These are phyloP conservation scores for Brettanomyces anomalus DNA, from an alignment of 805 yeast genomes.

Conservation along the genomic window DNA sequence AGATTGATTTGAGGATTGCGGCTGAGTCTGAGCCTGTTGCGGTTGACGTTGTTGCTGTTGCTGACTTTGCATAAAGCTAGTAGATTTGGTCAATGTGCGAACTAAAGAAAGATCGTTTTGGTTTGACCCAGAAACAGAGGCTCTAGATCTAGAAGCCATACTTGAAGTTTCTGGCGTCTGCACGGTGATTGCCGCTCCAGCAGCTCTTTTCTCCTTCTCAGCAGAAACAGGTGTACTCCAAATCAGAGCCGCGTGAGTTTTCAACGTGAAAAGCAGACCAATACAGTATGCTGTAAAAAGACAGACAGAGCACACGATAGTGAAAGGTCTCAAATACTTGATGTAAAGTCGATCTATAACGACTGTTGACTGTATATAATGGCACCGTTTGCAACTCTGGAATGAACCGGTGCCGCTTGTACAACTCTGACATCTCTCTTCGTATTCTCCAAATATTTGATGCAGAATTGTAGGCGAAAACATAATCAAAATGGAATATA, in stretches of 20 bases:
- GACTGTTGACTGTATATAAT: constrained; percentile 69
- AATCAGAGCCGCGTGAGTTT: constrained; percentile 93
- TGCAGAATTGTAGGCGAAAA: constrained; percentile 87
- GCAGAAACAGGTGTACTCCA: constrained; percentile 66
- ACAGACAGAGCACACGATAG: constrained; percentile 69
- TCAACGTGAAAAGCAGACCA: constrained; percentile 86
- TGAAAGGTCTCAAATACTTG: constrained; percentile 70
- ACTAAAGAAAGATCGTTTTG: background rate
- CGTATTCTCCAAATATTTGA: constrained; percentile 84
- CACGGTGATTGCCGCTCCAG: constrained; percentile 1
- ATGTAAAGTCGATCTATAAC: constrained; percentile 59
- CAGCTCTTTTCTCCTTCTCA: constrained; percentile 27
- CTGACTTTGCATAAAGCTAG: constrained; percentile 5
- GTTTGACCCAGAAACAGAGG: background rate
- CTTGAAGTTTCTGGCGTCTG: constrained; percentile 15
- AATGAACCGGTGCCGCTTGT: constrained; percentile 9
- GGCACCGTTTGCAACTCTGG: constrained; percentile 56
- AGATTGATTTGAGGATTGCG: background rate
- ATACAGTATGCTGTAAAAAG: constrained; percentile 77
- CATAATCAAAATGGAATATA: constrained; percentile 85
- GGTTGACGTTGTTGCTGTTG: constrained; percentile 2
- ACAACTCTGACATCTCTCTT: constrained; percentile 61
- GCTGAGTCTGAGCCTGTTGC: background rate
- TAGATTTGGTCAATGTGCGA: constrained; percentile 4
- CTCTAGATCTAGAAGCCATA: constrained; percentile 14